Evolutionary conservation across 345 rosid genomes (phyloP).

Genomic region (Eucalyptus albens): DNA sequence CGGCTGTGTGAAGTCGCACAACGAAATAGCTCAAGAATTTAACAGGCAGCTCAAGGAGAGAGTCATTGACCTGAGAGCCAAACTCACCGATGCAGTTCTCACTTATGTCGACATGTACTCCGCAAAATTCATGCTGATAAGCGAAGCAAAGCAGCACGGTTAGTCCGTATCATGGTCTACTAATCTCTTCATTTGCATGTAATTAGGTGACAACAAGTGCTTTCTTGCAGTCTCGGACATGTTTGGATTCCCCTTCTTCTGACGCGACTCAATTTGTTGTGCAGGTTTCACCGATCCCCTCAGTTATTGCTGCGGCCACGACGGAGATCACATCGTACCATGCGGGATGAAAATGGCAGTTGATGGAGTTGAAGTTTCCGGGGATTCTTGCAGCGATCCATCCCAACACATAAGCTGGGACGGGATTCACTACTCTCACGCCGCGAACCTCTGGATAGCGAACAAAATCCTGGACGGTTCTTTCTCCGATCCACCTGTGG

Average conservation of each 20-base stretch:
- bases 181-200: background rate
- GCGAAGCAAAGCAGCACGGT: background rate
- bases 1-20: slow-evolving; percentile 78
- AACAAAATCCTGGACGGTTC: slow-evolving; percentile 49
- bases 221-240: background rate
- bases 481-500: slow-evolving; percentile 44
- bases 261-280: background rate
- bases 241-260: background rate
- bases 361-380: slow-evolving; percentile 25
- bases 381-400: slow-evolving; percentile 40
- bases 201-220: background rate
- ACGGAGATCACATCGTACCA: slow-evolving; percentile 23
- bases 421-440: slow-evolving; percentile 40
- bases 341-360: slow-evolving; percentile 30
- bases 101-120: slow-evolving; percentile 66
- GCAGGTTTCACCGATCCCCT: slow-evolving; percentile 37
- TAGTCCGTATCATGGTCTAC: background rate
- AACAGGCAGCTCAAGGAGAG: slow-evolving; percentile 55
- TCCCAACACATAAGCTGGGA: slow-evolving; percentile 35
- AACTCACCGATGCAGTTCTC: slow-evolving; percentile 56
- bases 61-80: slow-evolving; percentile 28
- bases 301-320: slow-evolving; percentile 46
- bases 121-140: slow-evolving; percentile 23
- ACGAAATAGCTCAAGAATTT: slow-evolving; percentile 65
- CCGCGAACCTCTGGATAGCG: slow-evolving; percentile 68